phyloP scores from a whole-genome alignment of 495 filamentous ascomycete species.

The Acidiella bohemica region DNA sequence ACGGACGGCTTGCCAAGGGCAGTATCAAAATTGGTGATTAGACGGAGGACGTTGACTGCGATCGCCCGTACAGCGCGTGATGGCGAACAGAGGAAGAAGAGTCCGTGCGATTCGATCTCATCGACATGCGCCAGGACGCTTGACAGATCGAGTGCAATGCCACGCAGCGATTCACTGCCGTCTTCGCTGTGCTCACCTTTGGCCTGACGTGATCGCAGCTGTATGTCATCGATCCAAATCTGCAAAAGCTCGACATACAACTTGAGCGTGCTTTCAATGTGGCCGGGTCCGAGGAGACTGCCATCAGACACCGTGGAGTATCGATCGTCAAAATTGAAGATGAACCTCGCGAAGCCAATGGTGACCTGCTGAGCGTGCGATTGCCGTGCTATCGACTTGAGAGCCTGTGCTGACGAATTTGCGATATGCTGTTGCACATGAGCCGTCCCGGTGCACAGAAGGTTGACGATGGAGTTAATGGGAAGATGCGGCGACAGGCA shows the following conservation, averaged over 20 bases:
- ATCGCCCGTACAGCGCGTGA: constrained; percentile 77
- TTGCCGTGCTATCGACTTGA: constrained; percentile 90
- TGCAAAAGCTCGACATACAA: constrained; percentile 86
- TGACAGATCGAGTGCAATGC: constrained; percentile 71
- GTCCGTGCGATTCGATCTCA: constrained; percentile 87
- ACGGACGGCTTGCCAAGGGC: constrained; percentile 62
- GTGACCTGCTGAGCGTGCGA: constrained; percentile 91
- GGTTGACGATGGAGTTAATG: constrained; percentile 86
- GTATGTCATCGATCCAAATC: constrained; percentile 96
- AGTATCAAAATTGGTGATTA: constrained; percentile 88
- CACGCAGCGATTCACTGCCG: constrained; percentile 40
- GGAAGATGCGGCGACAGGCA: constrained; percentile 83
- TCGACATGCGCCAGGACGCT: constrained; percentile 84
- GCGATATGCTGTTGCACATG: constrained; percentile 91
- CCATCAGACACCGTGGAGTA: constrained; percentile 98
- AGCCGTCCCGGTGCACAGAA: constrained; percentile 91
- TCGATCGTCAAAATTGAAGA: constrained; percentile 93
- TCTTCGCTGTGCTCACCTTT: constrained; percentile 48
- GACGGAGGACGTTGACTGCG: constrained; percentile 78
- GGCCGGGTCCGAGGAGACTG: constrained; percentile 85
- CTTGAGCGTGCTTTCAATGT: constrained; percentile 86
- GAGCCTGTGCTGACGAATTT: constrained; percentile 73
- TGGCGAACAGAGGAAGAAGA: constrained; percentile 98
- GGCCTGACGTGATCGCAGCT: constrained; percentile 65
- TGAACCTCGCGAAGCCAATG: constrained; percentile 90